A percentile compares a stretch with the other conserved stretches of the same genome.
phyloP scores from a whole-genome alignment of 768 basidiomycete genomes.

The Naganishia onofrii region DNA sequence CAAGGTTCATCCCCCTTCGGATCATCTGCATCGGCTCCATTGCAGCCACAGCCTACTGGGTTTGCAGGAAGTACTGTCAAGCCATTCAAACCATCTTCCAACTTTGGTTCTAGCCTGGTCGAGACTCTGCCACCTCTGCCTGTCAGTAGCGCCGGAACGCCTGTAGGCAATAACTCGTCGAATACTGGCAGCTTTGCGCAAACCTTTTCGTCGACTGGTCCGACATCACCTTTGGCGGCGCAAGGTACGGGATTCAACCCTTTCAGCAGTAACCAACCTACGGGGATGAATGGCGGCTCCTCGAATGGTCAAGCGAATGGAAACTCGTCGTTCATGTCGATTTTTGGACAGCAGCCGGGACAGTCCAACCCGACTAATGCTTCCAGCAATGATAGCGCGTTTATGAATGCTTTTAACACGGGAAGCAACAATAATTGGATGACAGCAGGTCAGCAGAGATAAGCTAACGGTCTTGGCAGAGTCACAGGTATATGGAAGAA shows the following conservation, averaged over 20 bases:
- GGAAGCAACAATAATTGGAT: slow-evolving; percentile 27
- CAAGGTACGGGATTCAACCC: slow-evolving; percentile 31
- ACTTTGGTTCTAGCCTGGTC: slow-evolving; percentile 72
- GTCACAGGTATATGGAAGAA: too few species aligned
- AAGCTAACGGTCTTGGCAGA: neutral
- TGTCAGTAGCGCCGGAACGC: slow-evolving; percentile 49
- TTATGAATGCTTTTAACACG: slow-evolving; percentile 10
- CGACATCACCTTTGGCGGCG: slow-evolving; percentile 4
- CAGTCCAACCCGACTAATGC: neutral
- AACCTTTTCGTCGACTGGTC: neutral
- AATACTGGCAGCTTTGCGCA: neutral
- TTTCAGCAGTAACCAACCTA: slow-evolving; percentile 11
- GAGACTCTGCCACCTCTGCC: slow-evolving; percentile 73
- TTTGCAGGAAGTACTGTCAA: slow-evolving; percentile 61
- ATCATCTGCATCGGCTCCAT: slow-evolving; percentile 49
- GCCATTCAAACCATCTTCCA: slow-evolving; percentile 77
- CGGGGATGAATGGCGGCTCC: neutral
- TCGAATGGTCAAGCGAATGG: slow-evolving; percentile 4
- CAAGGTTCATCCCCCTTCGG: slow-evolving; percentile 53
- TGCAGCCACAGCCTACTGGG: slow-evolving; percentile 59
- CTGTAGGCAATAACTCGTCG: neutral
- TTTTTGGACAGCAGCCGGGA: slow-evolving; percentile 13
- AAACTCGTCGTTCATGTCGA: slow-evolving; percentile 22
- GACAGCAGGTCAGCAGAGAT: slow-evolving; percentile 4
- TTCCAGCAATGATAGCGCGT: neutral